These are phyloP conservation scores for Artomyces pyxidatus DNA, from an alignment of 768 basidiomycete genomes.

Conservation along the genomic window DNA sequence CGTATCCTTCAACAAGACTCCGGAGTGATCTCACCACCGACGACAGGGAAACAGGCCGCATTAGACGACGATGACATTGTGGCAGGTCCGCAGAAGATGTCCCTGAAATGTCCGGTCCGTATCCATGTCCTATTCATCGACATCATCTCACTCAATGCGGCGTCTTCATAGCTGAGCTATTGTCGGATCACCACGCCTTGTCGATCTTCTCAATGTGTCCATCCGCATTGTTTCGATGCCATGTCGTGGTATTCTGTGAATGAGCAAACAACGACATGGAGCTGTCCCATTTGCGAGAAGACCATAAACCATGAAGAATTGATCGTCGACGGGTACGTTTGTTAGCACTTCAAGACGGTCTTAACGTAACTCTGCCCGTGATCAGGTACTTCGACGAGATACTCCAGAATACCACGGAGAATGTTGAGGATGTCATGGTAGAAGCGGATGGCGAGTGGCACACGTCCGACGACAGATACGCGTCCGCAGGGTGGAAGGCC, in stretches of 20 bases:
- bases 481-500: conserved; percentile 63
- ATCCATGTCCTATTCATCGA: no score
- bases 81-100: conserved; percentile 84
- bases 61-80: conserved; percentile 82
- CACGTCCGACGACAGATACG: conserved; percentile 79
- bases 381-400: conserved; percentile 84
- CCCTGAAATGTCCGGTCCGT: conserved; percentile 88
- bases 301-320: conserved; percentile 71
- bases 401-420: conserved; percentile 64
- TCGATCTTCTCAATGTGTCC: conserved; percentile 81
- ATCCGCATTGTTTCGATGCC: conserved; percentile 94
- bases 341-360: not conserved
- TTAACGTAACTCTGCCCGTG: conserved; percentile 3
- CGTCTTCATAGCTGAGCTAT: conserved; percentile 85
- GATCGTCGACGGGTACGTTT: conserved; percentile 83
- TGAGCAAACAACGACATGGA: conserved; percentile 93
- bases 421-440: conserved; percentile 86
- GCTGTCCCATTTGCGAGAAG: conserved; percentile 90
- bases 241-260: conserved; percentile 90
- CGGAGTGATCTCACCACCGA: no score
- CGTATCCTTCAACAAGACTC: no score
- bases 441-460: conserved; percentile 97
- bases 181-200: conserved; percentile 78
- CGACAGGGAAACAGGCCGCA: no score
- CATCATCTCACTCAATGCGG: no score